Conservation (phyloP, 495 filamentous ascomycete species). For the Oleoguttula mirabilis region DNA sequence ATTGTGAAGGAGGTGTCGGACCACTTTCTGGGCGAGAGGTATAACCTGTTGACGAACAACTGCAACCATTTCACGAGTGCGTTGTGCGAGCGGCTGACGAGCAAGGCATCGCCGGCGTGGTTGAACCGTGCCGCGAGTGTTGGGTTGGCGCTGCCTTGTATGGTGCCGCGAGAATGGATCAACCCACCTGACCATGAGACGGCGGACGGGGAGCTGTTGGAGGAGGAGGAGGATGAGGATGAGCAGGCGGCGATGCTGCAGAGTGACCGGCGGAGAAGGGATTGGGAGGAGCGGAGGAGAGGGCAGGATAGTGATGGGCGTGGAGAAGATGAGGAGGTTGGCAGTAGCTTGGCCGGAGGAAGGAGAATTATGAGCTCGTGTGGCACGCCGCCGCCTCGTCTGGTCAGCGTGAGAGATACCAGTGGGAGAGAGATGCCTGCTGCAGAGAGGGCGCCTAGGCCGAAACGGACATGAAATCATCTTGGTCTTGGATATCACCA, state of each 20-base stretch:
- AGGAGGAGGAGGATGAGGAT: slow-evolving; percentile 42
- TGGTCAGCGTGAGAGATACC: slow-evolving; percentile 20
- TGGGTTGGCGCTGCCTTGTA: slow-evolving; percentile 61
- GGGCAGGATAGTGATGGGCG: neutral
- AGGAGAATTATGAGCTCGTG: slow-evolving; percentile 13
- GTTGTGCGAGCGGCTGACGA: slow-evolving; percentile 53
- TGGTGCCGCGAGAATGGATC: slow-evolving; percentile 70
- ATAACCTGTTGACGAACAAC: slow-evolving; percentile 66
- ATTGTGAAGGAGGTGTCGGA: slow-evolving; percentile 53
- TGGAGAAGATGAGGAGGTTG: slow-evolving; percentile 3
- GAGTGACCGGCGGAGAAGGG: slow-evolving; percentile 11
- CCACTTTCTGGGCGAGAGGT: slow-evolving; percentile 55
- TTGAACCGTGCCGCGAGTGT: slow-evolving; percentile 70
- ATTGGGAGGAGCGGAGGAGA: slow-evolving; percentile 5
- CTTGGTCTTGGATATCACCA: too few species aligned
- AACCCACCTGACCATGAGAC: slow-evolving; percentile 61
- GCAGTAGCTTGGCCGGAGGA: slow-evolving; percentile 11
- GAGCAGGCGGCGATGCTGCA: slow-evolving; percentile 43
- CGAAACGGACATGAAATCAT: slow-evolving; percentile 7
- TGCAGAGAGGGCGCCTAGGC: slow-evolving; percentile 25
- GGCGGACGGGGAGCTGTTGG: slow-evolving; percentile 54
- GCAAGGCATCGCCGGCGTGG: slow-evolving; percentile 51
- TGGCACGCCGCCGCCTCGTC: slow-evolving; percentile 13
- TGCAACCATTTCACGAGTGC: slow-evolving; percentile 73
- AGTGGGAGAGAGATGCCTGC: slow-evolving; percentile 21